Evolutionary conservation across 805 yeast species (phyloP).

Genomic region (Alloascoidea africana): DNA sequence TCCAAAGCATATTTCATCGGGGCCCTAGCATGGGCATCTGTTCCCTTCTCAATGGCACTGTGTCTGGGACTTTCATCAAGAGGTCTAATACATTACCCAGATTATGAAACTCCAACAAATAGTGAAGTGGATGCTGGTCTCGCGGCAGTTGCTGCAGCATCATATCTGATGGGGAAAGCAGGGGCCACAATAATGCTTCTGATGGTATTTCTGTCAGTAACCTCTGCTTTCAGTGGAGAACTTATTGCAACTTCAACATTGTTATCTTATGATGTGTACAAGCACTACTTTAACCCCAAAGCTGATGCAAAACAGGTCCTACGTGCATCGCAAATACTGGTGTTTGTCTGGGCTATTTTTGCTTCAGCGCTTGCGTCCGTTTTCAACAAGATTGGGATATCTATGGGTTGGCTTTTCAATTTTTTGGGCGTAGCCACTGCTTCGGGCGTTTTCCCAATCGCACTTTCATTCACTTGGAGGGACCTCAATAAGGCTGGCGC

Average conservation of each 20-base stretch:
- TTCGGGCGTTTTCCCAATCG: constrained; percentile 21
- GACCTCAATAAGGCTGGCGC: constrained; percentile 22
- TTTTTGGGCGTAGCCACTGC: constrained; percentile 24
- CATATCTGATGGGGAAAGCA: constrained; percentile 22
- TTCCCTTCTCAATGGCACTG: constrained; percentile 22
- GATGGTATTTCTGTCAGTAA: constrained; percentile 27
- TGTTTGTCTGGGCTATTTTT: constrained; percentile 12
- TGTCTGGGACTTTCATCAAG: constrained; percentile 22
- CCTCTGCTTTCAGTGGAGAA: constrained; percentile 28
- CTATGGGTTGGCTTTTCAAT: constrained; percentile 24
- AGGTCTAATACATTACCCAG: constrained; percentile 19
- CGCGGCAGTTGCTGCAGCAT: constrained; percentile 22
- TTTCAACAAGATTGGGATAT: constrained; percentile 26
- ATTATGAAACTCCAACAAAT: constrained; percentile 26
- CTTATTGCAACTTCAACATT: constrained; percentile 26
- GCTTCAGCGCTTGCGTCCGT: constrained; percentile 17
- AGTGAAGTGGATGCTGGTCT: constrained; percentile 22
- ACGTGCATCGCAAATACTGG: constrained; percentile 18
- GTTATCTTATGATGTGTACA: constrained; percentile 24
- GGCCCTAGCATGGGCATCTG: constrained; percentile 21
- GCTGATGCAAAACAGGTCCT: constrained; percentile 25
- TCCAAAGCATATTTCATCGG: constrained; percentile 22
- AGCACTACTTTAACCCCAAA: constrained; percentile 22
- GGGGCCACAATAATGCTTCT: constrained; percentile 26
- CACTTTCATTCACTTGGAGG: constrained; percentile 23